Evolutionary conservation across 305 asterid genomes (phyloP), one percentile per base, ranked within the genome.

Genomic region (Stenogyne calaminthoides): DNA sequence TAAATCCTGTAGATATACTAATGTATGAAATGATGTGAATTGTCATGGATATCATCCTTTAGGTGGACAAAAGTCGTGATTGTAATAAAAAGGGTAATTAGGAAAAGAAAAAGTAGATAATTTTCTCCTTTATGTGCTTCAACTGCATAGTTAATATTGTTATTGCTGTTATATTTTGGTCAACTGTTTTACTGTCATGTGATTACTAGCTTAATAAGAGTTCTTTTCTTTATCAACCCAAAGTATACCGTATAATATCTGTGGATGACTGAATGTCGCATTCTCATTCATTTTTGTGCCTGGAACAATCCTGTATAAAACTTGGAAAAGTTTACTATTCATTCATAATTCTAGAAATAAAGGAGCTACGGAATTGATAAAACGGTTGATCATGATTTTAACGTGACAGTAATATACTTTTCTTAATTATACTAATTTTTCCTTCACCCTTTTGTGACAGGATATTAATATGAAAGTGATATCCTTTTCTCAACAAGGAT

Each of bases 401-500:
- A 85, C 65, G 86, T 89, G 97, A 94, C 84, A 84, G 84, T 92
- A 62, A 83, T 94, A 74, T 90, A 98, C 27, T 89, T 92, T 74
- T 85, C 97, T 75, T 98, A 95, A 80, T 32, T 32, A 32, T 25
- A 4, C 64, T 47, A 20, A 34, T 27, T 6, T n/a, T 8, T 11
- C 16, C 60, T 49, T 11, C 54, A 25, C 25, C 51, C 60, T 72
- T 51, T 54, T 63, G 32, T 60, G 22, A 61, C 88, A 92, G 99
- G 99, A 95, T 81, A 91, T 95, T 57, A 84, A 85, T 67, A 88
- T 89, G 97, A 94, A 86, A 84, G 84, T 94, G 56, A 83, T 94
- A 74, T 90, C 99, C 27, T 89, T 92, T 76, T 86, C 97, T 75
- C 99, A 95, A 80, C 91, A 90, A 86, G 99, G 92, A 78, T 84